phyloP scores from a whole-genome alignment of 2,329 filamentous ascomycete genomes.

The Seiridium cupressi region DNA sequence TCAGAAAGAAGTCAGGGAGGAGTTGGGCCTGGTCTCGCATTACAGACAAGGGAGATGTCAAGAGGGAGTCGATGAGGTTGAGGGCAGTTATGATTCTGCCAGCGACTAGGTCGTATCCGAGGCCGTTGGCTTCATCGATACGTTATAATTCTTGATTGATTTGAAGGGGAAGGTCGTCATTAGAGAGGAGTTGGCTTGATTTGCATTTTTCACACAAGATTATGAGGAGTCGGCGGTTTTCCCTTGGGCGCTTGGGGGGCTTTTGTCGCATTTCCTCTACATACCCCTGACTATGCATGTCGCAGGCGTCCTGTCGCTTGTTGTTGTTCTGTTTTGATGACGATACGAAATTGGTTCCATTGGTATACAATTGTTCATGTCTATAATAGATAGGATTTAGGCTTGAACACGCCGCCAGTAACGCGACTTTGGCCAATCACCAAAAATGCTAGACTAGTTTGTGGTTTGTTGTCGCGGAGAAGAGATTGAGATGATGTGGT shows the following conservation, averaged over 20 bases:
- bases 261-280: constrained; percentile 1
- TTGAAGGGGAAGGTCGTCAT: not conserved
- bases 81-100: constrained; percentile 4
- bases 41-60: not conserved
- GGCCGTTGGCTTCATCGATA: not conserved
- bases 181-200: constrained; percentile 1
- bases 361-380: not conserved
- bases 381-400: not conserved
- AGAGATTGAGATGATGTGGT: not conserved
- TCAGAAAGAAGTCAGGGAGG: constrained; percentile 68
- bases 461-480: not conserved
- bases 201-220: constrained; percentile 2
- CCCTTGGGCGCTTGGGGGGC: not conserved
- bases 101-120: constrained; percentile 1
- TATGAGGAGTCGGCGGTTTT: constrained; percentile 1
- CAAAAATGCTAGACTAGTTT: not conserved
- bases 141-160: not conserved
- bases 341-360: not conserved
- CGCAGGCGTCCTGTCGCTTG: not conserved
- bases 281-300: constrained; percentile 1
- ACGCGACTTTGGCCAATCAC: not conserved
- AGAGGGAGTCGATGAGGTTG: not conserved
- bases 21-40: constrained; percentile 41
- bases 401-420: not conserved
- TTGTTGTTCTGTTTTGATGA: not conserved